Evolutionary conservation across 2,329 filamentous ascomycete species (phyloP).

Genomic region (Aschersonia sp.): DNA sequence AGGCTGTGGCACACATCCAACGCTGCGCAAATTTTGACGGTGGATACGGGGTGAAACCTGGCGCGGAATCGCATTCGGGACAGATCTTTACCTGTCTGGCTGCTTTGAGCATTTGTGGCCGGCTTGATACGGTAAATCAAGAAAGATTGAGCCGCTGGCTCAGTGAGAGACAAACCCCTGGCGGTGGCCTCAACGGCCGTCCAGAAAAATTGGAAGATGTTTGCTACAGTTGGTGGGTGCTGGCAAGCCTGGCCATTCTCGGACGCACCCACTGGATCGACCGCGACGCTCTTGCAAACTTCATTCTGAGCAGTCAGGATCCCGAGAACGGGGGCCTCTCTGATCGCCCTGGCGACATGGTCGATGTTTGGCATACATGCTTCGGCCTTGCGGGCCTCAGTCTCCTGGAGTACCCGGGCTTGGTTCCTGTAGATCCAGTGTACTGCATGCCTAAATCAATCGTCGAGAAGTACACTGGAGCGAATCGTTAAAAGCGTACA

Average conservation of each 20-base stretch:
- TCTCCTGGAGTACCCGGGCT: slow-evolving; percentile 60
- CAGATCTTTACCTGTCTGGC: slow-evolving; percentile 93
- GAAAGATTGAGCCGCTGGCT: slow-evolving; percentile 82
- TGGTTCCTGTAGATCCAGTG: slow-evolving; percentile 72
- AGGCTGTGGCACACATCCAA: slow-evolving; percentile 65
- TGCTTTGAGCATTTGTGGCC: slow-evolving; percentile 68
- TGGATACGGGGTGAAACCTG: slow-evolving; percentile 78
- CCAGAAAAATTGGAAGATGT: slow-evolving; percentile 95
- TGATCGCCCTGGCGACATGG: slow-evolving; percentile 84
- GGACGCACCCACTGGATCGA: slow-evolving; percentile 87
- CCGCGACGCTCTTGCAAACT: slow-evolving; percentile 58
- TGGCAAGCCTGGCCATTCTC: slow-evolving; percentile 84
- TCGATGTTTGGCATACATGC: slow-evolving; percentile 91
- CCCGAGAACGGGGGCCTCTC: slow-evolving; percentile 70
- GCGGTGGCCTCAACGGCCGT: slow-evolving; percentile 81
- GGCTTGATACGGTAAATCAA: slow-evolving; percentile 67
- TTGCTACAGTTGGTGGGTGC: slow-evolving; percentile 98
- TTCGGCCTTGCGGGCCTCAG: slow-evolving; percentile 85
- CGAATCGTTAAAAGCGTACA: neutral
- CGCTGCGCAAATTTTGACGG: slow-evolving; percentile 89
- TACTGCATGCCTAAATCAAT: slow-evolving; percentile 70
- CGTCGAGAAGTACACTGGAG: slow-evolving; percentile 38
- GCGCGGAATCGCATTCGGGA: slow-evolving; percentile 86
- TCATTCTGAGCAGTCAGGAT: slow-evolving; percentile 86
- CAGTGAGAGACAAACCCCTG: slow-evolving; percentile 78